phyloP scores from a whole-genome alignment of 768 basidiomycete species.

The Russula earlei region DNA sequence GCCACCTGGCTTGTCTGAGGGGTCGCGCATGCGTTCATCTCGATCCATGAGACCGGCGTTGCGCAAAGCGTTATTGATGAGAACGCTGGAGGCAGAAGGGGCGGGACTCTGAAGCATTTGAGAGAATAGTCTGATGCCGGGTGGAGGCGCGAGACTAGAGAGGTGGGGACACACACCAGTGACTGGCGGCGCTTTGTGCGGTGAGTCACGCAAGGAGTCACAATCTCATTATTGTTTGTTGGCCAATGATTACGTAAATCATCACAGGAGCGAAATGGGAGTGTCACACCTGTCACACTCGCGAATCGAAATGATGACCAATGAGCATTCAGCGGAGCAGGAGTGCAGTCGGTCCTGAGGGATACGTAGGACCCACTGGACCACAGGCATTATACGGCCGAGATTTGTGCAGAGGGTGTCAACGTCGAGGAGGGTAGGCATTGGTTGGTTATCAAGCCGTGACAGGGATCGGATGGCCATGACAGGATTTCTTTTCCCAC shows the following conservation, averaged over 20 bases:
- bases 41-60: conserved; percentile 69
- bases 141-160: conserved; percentile 1
- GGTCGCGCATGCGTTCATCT: conserved; percentile 68
- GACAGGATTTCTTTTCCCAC: conserved; percentile 15
- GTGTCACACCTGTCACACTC: too few relatives aligned
- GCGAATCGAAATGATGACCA: too few relatives aligned
- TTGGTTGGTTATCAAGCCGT: conserved; percentile 19
- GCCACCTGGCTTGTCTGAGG: conserved; percentile 58
- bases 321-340: too few relatives aligned
- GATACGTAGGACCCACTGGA: neutral
- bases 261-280: too few relatives aligned
- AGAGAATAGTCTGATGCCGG: neutral
- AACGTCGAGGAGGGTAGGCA: neutral
- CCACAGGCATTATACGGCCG: neutral
- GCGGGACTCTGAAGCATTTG: conserved; percentile 54
- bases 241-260: too few relatives aligned
- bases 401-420: too few relatives aligned
- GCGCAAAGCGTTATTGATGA: conserved; percentile 55
- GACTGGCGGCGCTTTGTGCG: too few relatives aligned
- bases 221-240: too few relatives aligned
- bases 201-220: too few relatives aligned
- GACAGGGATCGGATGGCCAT: neutral
- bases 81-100: conserved; percentile 45
- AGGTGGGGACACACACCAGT: too few relatives aligned
- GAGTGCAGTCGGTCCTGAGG: neutral